Evolutionary conservation across 805 yeast species (phyloP), one percentile per base, ranked within the genome.

Genomic region (Nadsonia fulvescens): DNA sequence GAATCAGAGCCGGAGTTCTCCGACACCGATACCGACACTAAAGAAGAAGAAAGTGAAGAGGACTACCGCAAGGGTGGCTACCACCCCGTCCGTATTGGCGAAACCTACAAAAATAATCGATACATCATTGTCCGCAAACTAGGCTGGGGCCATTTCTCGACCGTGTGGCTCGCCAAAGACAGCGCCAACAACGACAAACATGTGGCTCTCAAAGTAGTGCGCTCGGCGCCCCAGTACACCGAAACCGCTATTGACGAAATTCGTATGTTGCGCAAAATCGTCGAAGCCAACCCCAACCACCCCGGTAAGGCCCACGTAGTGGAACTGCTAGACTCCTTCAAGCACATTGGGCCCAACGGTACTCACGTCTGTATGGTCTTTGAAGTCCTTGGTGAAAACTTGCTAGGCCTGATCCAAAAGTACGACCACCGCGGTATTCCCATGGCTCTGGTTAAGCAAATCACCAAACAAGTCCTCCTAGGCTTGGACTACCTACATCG

Each of bases 131-230:
- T 78, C 15, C 66, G 96, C 33, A 89, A 89, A 46, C 57, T 89
- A 4, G 99, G 99, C 1, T 89, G 99, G 99, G 99, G 99, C 18
- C 95, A 89, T 51, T 89, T 89, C 46, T 74, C 92, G 14, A 89
- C 93, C 1, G 95, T 79, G 12, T 83, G 94, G 95, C 56, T 78
- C 15, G 96, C 94, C 4, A 58, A 56, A 27, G 72, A 67, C 31
- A 53, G 57, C 28, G 56, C 58, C 27, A 59, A 63, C 32, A 54
- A 58, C 29, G 59, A 64, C 32, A 54, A 64, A 24, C 93, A 77
- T 44, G 96, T 89, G 12, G 98, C 98, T 2, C 64, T 89, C 63
- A 89, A 89, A 48, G 74, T 89, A 38, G 95, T 89, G 14, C 63
- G 94, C 35, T 73, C 91, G 39, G 93, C 94, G 9, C 66, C 67